A percentile compares a stretch with the other conserved stretches of the same genome.
Conservation (phyloP, 1,284 basidiomycete genomes). For the Veloboletus limbatus region DNA sequence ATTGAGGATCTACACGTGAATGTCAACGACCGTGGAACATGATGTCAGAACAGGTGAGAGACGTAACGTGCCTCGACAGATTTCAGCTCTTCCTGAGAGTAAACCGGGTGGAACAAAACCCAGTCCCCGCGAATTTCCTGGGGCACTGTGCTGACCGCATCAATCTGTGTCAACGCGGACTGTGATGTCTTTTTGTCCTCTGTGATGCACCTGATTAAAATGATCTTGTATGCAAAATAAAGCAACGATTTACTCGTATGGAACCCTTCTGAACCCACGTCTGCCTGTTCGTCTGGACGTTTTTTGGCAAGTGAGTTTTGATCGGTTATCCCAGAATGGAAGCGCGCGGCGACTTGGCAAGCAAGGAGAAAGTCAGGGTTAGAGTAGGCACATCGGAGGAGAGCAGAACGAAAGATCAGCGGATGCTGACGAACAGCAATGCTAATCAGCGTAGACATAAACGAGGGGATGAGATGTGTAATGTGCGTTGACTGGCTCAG, state of each 20-base stretch:
- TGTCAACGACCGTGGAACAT: not conserved
- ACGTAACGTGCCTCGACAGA: conserved; percentile 57
- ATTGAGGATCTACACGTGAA: conserved; percentile 59
- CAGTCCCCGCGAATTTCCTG: conserved; percentile 65
- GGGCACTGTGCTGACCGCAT: conserved; percentile 45
- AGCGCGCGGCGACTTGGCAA: conserved; percentile 9
- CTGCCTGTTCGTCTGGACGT: conserved; percentile 20
- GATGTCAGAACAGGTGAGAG: not conserved
- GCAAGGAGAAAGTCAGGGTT: conserved; percentile 6
- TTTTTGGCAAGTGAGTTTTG: conserved; percentile 27
- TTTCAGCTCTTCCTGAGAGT: conserved; percentile 74
- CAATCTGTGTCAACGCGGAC: conserved; percentile 18
- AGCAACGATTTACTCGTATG: conserved; percentile 22
- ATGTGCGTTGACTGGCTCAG: conserved; percentile 2
- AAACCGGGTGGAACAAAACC: conserved; percentile 83
- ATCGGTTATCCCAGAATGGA: conserved; percentile 27
- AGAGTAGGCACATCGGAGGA: conserved; percentile 8
- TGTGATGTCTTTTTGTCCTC: conserved; percentile 26
- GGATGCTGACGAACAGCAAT: conserved; percentile 11
- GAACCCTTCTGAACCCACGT: conserved; percentile 30
- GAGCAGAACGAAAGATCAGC: conserved; percentile 8
- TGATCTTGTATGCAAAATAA: not conserved
- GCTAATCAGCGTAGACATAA: conserved; percentile 27
- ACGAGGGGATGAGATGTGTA: not conserved
- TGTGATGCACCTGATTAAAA: conserved; percentile 9